Evolutionary conservation across 495 filamentous ascomycete genomes (phyloP), one percentile per base, ranked within the genome.

Genomic region (Acidomyces sp.): DNA sequence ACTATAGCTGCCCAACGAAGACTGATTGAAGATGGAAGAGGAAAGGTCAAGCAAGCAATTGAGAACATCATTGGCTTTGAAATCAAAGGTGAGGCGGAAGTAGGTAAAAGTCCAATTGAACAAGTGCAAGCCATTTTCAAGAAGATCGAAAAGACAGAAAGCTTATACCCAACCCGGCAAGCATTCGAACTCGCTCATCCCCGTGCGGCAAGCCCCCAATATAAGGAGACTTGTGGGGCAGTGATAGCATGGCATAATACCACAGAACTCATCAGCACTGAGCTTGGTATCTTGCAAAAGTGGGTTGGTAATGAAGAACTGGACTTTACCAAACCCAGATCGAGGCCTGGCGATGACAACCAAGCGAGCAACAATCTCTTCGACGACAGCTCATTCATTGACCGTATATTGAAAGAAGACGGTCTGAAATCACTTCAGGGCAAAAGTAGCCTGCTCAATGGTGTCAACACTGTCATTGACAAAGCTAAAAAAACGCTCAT

Each of bases 351-450:
- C 64, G 66, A 49, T 62, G 74, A 49, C 59, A n/a, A n/a, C n/a
- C n/a, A n/a, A n/a, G 54, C 35, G 63, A 65, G 37, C 62, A 69
- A 34, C 45, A 77, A 84, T 42, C 66, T 95, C 12, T 75, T 75
- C 17, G 87, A 93, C 52, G 85, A 93, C 41, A 74, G 85, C 0
- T 90, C 85, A 1, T 97, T 97, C 58, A 66, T 97, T 31, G 90
- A 97, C 57, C 76, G 90, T n/a, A 78, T 96, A n/a, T 70, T 96
- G 66, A 95, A 95, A 53, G 90, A 96, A 58, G 90, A 97, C 55
- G 85, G 85, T 13, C 67, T 97, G 16, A 87, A 85, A 46, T 93
- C 85, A 3, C 66, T 97, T 15, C 87, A 93, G 55, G 85, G 85
- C 16, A 71, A 85, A 22, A 59, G 73, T 45, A 92, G 83, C 61